phyloP scores from a whole-genome alignment of 345 rosid species.

The Cardamine occulta region DNA sequence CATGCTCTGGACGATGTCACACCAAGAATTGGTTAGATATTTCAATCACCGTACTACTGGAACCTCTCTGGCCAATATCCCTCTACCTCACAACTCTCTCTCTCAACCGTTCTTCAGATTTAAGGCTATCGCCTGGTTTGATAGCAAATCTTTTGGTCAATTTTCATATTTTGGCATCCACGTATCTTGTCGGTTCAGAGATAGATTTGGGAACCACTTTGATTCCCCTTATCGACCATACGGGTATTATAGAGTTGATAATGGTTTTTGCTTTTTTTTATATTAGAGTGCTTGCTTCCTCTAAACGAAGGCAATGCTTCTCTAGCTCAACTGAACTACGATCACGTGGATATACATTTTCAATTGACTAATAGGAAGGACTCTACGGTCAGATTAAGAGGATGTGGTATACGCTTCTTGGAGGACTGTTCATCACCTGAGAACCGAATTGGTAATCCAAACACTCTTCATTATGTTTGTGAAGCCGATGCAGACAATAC shows the following conservation, averaged over 20 bases:
- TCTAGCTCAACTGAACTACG: neutral
- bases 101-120: neutral
- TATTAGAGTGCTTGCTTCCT: neutral
- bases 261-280: neutral
- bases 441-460: neutral
- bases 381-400: neutral
- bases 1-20: accelerated
- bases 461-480: neutral
- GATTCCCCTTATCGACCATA: neutral
- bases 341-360: conserved; percentile 15
- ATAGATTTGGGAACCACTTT: neutral
- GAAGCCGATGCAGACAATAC: no score
- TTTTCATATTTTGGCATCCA: neutral
- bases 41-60: neutral
- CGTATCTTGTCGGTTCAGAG: neutral
- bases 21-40: conserved; percentile 19
- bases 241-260: accelerated
- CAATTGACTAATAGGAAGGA: neutral
- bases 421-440: neutral
- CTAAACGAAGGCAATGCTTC: neutral
- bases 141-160: neutral
- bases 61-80: neutral
- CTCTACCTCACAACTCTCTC: neutral
- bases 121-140: neutral
- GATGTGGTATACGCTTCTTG: neutral